These are phyloP conservation scores for Xylaria telfairii DNA, from an alignment of 495 filamentous ascomycete species.

Conservation along the genomic window DNA sequence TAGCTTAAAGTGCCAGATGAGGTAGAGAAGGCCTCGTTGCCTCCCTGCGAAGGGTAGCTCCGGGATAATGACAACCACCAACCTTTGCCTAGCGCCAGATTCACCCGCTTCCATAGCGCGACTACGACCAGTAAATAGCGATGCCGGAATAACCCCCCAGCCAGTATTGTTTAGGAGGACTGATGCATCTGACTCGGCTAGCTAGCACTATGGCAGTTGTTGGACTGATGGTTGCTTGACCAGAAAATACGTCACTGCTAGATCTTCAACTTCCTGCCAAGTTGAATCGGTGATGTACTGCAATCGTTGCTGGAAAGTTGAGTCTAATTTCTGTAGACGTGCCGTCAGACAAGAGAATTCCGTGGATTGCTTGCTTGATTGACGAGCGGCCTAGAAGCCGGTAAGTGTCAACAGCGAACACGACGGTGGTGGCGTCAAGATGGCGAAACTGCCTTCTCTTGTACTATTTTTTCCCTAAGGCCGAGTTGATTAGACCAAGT, in stretches of 20 bases:
- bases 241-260: slow-evolving; percentile 19
- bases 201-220: slow-evolving; percentile 24
- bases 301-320: slow-evolving; percentile 25
- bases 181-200: slow-evolving; percentile 41
- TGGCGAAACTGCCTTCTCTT: slow-evolving; percentile 32
- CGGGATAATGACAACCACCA: slow-evolving; percentile 36
- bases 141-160: slow-evolving; percentile 40
- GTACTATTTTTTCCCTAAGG: slow-evolving; percentile 25
- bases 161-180: slow-evolving; percentile 34
- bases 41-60: slow-evolving; percentile 22
- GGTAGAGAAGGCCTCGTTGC: slow-evolving; percentile 2
- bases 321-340: slow-evolving; percentile 28
- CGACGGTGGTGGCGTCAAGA: slow-evolving; percentile 34
- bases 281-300: slow-evolving; percentile 4
- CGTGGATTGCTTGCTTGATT: slow-evolving; percentile 25
- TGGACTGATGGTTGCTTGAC: slow-evolving; percentile 25
- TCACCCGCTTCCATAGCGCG: slow-evolving; percentile 62
- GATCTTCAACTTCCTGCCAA: slow-evolving; percentile 7
- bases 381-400: slow-evolving; percentile 30
- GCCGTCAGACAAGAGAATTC: slow-evolving; percentile 18
- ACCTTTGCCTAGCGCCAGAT: slow-evolving; percentile 57
- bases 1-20: slow-evolving; percentile 30
- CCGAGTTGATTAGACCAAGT: slow-evolving; percentile 35
- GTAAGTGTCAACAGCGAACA: slow-evolving; percentile 26
- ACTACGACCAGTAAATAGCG: slow-evolving; percentile 36